A percentile compares a stretch with the other conserved stretches of the same genome.
phyloP scores from a whole-genome alignment of 495 filamentous ascomycete genomes.

The Lindgomyces ingoldianus region DNA sequence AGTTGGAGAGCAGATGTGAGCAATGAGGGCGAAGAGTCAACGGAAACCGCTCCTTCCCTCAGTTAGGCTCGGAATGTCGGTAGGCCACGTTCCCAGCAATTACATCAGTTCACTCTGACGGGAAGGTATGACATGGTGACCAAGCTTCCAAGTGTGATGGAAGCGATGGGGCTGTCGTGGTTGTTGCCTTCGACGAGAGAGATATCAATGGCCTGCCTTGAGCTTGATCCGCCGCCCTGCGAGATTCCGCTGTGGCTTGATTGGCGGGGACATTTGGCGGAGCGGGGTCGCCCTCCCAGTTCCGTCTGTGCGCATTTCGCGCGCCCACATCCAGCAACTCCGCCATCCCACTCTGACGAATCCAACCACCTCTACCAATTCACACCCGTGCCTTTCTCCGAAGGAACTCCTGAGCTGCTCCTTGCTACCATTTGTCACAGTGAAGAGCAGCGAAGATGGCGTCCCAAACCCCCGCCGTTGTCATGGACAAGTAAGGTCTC shows the following conservation, averaged over 20 bases:
- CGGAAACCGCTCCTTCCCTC: conserved; percentile 21
- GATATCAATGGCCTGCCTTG: too few relatives aligned
- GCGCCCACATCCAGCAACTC: conserved; percentile 7
- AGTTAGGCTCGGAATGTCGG: neutral
- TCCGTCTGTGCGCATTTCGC: conserved; percentile 18
- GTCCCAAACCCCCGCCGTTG: conserved; percentile 98
- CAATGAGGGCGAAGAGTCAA: conserved; percentile 21
- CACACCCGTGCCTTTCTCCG: conserved; percentile 19
- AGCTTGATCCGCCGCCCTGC: too few relatives aligned
- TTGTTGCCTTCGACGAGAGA: too few relatives aligned
- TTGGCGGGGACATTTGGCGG: conserved; percentile 6
- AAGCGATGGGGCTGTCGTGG: neutral
- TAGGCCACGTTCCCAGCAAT: neutral
- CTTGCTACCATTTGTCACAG: conserved; percentile 11
- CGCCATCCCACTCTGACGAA: conserved; percentile 34
- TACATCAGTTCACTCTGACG: too few relatives aligned
- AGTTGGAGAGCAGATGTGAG: conserved; percentile 2
- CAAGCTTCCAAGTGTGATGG: too few relatives aligned
- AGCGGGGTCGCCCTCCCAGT: conserved; percentile 5
- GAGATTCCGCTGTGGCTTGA: neutral
- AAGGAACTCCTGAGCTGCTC: conserved; percentile 34
- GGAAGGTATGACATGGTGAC: too few relatives aligned
- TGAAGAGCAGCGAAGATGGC: conserved; percentile 66
- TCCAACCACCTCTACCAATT: conserved; percentile 15
- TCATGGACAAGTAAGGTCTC: conserved; percentile 98